Evolutionary conservation across 768 basidiomycete genomes (phyloP).

Genomic region (Trametes maxima): DNA sequence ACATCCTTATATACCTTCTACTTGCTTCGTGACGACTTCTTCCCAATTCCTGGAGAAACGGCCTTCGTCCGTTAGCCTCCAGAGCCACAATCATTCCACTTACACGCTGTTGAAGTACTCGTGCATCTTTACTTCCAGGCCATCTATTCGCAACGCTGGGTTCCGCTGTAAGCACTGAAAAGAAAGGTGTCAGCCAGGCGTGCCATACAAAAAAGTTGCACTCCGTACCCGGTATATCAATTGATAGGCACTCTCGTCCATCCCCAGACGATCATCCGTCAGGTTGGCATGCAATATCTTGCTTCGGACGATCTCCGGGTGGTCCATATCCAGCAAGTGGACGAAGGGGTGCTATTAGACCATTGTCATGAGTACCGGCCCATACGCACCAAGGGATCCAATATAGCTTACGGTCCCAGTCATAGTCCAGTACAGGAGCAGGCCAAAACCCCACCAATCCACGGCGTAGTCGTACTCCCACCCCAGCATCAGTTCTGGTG

Average conservation of each 20-base stretch:
- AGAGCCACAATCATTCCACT: slow-evolving; percentile 23
- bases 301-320: slow-evolving; percentile 35
- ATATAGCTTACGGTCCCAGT: slow-evolving; percentile 42
- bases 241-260: slow-evolving; percentile 39
- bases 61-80: not conserved
- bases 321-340: slow-evolving; percentile 20
- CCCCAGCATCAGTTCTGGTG: slow-evolving; percentile 57
- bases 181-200: not conserved
- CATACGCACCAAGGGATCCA: not conserved
- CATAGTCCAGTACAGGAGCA: slow-evolving; percentile 50
- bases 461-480: slow-evolving; percentile 56
- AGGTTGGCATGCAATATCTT: slow-evolving; percentile 39
- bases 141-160: slow-evolving; percentile 46
- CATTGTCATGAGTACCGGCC: not conserved
- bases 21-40: slow-evolving; percentile 22
- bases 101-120: slow-evolving; percentile 52
- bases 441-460: slow-evolving; percentile 64
- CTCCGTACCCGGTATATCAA: slow-evolving; percentile 47
- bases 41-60: slow-evolving; percentile 13
- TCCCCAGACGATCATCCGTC: slow-evolving; percentile 29
- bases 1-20: not conserved
- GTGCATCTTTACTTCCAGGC: slow-evolving; percentile 47
- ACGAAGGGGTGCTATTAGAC: slow-evolving; percentile 45
- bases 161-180: slow-evolving; percentile 60
- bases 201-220: not conserved